Conservation (phyloP, 225 moss, liverwort and hornwort species). For the Straminergon stramineum region DNA sequence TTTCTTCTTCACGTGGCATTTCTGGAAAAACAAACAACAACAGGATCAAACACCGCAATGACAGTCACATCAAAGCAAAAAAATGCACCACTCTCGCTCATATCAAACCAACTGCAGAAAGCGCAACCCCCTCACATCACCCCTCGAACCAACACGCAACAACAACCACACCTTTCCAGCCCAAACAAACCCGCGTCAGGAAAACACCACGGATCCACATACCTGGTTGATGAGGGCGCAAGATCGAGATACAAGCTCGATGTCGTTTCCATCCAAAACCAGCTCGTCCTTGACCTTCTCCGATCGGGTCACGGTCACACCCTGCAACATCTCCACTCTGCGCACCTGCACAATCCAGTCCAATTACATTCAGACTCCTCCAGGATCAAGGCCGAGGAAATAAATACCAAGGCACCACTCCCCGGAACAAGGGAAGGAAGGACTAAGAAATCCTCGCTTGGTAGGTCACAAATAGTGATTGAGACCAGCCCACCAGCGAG, state of each 20-base stretch:
- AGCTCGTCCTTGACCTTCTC: constrained; percentile 87
- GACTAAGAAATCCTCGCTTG: background rate
- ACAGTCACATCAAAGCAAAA: background rate
- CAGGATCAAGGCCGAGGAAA: too few species aligned
- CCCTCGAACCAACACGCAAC: background rate
- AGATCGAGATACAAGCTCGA: constrained; percentile 62
- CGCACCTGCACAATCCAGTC: constrained; percentile 34
- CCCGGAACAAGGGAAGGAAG: background rate
- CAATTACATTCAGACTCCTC: too few species aligned
- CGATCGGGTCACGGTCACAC: constrained; percentile 62
- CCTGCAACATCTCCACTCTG: constrained; percentile 48
- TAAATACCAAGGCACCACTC: background rate
- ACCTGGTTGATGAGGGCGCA: constrained; percentile 76
- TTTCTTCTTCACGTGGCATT: constrained; percentile 81
- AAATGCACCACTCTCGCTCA: background rate
- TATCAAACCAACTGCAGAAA: background rate
- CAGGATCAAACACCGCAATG: background rate
- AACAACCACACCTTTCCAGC: background rate
- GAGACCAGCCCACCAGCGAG: background rate
- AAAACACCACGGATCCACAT: background rate
- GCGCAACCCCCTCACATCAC: background rate
- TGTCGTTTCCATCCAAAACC: background rate
- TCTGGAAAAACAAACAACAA: constrained; percentile 21
- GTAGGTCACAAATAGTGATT: too few species aligned
- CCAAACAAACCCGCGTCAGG: background rate